phyloP scores from a whole-genome alignment of 345 rosid species.

The Psidium friedrichsthalianum region DNA sequence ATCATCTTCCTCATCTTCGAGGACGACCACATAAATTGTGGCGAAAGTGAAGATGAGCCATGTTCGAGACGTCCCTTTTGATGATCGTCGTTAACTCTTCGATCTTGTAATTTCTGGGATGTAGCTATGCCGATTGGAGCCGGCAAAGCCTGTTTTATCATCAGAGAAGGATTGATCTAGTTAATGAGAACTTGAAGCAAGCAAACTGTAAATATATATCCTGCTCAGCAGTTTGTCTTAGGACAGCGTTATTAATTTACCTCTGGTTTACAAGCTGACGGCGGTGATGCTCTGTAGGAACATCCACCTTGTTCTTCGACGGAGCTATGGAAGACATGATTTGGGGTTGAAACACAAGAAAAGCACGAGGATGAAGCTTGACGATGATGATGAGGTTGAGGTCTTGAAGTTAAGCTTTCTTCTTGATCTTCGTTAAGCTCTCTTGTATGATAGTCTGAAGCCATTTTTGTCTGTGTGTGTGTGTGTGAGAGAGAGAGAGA shows the following conservation, averaged over 20 bases:
- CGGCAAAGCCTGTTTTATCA: background rate
- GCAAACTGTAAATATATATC: background rate
- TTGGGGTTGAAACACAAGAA: background rate
- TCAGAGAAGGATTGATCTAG: background rate
- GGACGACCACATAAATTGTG: conserved; percentile 46
- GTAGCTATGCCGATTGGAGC: background rate
- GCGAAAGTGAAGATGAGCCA: background rate
- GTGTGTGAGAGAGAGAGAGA: background rate
- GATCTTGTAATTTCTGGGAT: background rate
- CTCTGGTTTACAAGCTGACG: background rate
- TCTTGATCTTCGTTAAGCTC: background rate
- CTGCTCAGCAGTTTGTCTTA: background rate
- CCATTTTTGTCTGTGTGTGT: background rate
- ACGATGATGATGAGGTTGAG: background rate
- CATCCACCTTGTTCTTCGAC: background rate
- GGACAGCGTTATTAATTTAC: background rate
- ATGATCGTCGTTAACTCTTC: background rate
- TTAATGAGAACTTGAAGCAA: background rate
- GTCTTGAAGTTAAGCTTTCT: background rate
- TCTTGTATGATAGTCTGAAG: background rate
- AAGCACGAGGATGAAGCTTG: background rate
- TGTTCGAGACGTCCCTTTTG: background rate
- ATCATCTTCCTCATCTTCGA: conserved; percentile 85
- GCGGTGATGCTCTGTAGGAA: background rate
- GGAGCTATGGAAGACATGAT: background rate